Evolutionary conservation across 2,329 filamentous ascomycete species (phyloP), one percentile per base, ranked within the genome.

Genomic region (Dryadomyces sulphureus): DNA sequence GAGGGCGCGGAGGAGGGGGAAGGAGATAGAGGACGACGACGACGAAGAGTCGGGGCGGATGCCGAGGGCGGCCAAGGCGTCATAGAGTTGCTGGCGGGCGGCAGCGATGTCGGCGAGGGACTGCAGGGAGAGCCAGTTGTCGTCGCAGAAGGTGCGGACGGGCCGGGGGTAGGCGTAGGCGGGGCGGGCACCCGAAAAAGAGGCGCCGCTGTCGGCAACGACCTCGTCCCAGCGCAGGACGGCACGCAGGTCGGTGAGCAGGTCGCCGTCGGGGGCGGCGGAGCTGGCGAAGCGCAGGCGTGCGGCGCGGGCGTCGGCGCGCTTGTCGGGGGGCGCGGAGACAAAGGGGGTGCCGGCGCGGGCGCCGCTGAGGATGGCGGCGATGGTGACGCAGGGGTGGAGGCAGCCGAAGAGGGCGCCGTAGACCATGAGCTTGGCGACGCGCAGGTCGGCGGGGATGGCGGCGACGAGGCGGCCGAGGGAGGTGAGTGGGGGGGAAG

Each of bases 341-440:
- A 94, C 63, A 58, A 98, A 98, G 0, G 92, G 90, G 51, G 81
- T 87, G 56, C 53, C 45, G 17, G 40, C 24, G 20, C 49, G 19
- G 35, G n/a, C 45, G 21, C 80, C 81, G 46, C 88, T 95, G n/a
- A 98, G 71, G 36, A 96, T 92, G 8, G 89, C 83, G 2, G 92
- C 86, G 51, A 96, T 89, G 3, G 84, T 88, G 46, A 96, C 73
- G 53, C 83, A 88, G 45, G 90, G 79, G 56, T 94, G 87, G 7
- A 96, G 72, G 57, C 90, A 96, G 30, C 85, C 85, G 57, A 98
- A 96, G 48, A 93, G 88, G 16, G 87, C 83, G 6, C 92, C 92
- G 57, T 93, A 94, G 4, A 98, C 85, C 73, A 98, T 87, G 30
- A 98, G 72, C 63, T 98, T 98, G 40, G 85, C 87, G 60, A 88